Evolutionary conservation across 2,329 filamentous ascomycete genomes (phyloP).

Genomic region (Arthrobotrys sphaeroides): DNA sequence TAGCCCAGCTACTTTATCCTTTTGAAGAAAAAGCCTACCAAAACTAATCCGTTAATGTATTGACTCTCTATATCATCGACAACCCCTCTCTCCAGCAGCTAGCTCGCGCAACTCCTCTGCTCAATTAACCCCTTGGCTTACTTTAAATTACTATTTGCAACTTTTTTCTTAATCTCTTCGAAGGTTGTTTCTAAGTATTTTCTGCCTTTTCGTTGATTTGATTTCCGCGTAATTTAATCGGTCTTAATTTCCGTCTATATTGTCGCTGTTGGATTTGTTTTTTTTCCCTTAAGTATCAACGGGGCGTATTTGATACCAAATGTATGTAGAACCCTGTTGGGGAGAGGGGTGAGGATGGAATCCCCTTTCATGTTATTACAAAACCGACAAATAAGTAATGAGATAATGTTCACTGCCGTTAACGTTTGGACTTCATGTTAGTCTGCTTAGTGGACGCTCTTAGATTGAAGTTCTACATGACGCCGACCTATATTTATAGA

Average conservation of each 20-base stretch:
- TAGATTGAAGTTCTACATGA: too few relatives aligned
- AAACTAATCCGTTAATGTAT: slow-evolving; percentile 26
- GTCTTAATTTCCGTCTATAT: not conserved
- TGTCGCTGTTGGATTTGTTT: not conserved
- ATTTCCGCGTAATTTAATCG: not conserved
- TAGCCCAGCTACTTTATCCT: not conserved
- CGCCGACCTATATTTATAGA: too few relatives aligned
- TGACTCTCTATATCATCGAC: not conserved
- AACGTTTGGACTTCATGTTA: not conserved
- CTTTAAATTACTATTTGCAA: too few relatives aligned
- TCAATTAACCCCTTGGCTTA: not conserved
- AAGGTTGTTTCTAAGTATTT: not conserved
- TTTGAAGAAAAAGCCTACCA: slow-evolving; percentile 1
- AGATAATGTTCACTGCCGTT: not conserved
- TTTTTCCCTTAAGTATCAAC: not conserved
- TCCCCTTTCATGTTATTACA: not conserved
- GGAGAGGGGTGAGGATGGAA: not conserved
- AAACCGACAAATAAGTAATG: slow-evolving; percentile 11
- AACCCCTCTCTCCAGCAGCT: not conserved
- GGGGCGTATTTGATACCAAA: not conserved
- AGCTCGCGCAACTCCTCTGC: not conserved
- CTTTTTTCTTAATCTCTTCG: not conserved
- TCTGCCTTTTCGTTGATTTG: not conserved
- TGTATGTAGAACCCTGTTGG: not conserved
- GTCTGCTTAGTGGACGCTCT: not conserved